A percentile compares a stretch with the other conserved stretches of the same genome.
These are phyloP conservation scores for Chondrus crispus DNA, from an alignment of 23 red algal genomes.

Conservation along the genomic window DNA sequence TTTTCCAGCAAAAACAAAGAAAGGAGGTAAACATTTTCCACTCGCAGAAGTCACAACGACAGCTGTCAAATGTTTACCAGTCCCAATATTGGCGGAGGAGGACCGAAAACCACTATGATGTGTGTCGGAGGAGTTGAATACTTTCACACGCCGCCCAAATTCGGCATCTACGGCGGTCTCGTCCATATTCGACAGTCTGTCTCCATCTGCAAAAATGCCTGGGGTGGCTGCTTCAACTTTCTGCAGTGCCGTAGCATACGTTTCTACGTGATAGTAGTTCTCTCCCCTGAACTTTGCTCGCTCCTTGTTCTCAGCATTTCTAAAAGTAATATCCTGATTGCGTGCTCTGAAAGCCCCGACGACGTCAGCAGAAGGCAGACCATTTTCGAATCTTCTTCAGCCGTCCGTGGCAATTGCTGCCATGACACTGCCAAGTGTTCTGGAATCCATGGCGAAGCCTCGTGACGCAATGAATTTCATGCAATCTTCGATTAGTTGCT, in stretches of 20 bases:
- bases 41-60: not conserved
- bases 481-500: too few species aligned
- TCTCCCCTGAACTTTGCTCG: too few species aligned
- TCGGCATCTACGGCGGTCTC: not conserved
- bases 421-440: too few species aligned
- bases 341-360: too few species aligned
- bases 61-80: not conserved
- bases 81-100: not conserved
- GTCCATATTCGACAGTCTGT: slow-evolving; percentile 15
- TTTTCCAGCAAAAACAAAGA: slow-evolving; percentile 16
- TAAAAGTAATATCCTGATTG: too few species aligned
- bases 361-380: too few species aligned
- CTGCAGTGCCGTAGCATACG: not conserved
- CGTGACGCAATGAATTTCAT: too few species aligned
- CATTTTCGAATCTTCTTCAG: too few species aligned
- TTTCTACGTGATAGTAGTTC: not conserved
- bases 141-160: not conserved
- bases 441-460: too few species aligned
- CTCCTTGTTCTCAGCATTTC: too few species aligned
- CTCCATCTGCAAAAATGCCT: not conserved
- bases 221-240: not conserved
- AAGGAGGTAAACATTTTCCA: not conserved
- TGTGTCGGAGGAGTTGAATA: not conserved
- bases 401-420: too few species aligned
- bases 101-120: not conserved